Percentiles rank a stretch among this genome's conserved stretches.
Conservation (phyloP, 2,329 filamentous ascomycete species). For the Nemania sp. region DNA sequence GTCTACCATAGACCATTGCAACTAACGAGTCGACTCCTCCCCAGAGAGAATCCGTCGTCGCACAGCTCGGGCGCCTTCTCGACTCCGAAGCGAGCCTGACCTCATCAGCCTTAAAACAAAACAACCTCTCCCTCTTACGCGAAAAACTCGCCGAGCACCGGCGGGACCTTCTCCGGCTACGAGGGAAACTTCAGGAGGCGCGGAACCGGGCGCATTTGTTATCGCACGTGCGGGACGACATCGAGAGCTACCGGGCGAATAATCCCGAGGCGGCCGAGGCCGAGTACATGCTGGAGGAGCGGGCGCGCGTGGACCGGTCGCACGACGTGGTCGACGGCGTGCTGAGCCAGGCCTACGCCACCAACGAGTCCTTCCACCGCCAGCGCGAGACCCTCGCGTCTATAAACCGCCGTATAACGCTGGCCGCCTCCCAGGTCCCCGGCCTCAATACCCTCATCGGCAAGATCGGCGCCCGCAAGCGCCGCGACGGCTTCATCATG, state of each 20-base stretch:
- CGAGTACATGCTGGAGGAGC: slow-evolving; percentile 96
- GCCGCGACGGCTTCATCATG: slow-evolving; percentile 92
- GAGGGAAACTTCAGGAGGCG: slow-evolving; percentile 71
- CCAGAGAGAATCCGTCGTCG: slow-evolving; percentile 79
- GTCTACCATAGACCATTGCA: not conserved
- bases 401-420: slow-evolving; percentile 88
- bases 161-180: slow-evolving; percentile 77
- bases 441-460: slow-evolving; percentile 90
- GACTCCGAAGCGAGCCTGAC: slow-evolving; percentile 88
- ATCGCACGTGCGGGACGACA: slow-evolving; percentile 87
- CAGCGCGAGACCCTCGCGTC: slow-evolving; percentile 87
- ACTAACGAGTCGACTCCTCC: slow-evolving; percentile 22
- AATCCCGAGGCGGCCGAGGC: slow-evolving; percentile 85
- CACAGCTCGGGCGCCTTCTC: slow-evolving; percentile 83
- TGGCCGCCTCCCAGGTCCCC: slow-evolving; percentile 87
- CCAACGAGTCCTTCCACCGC: slow-evolving; percentile 85
- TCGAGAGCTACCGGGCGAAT: slow-evolving; percentile 80
- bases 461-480: slow-evolving; percentile 91
- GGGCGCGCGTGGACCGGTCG: slow-evolving; percentile 81
- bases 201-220: slow-evolving; percentile 89
- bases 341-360: slow-evolving; percentile 91
- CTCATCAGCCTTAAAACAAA: slow-evolving; percentile 93
- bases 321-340: slow-evolving; percentile 89
- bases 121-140: slow-evolving; percentile 87
- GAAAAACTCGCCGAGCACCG: slow-evolving; percentile 88